phyloP scores from a whole-genome alignment of 2,329 filamentous ascomycete genomes.

The Colletotrichum lupini region DNA sequence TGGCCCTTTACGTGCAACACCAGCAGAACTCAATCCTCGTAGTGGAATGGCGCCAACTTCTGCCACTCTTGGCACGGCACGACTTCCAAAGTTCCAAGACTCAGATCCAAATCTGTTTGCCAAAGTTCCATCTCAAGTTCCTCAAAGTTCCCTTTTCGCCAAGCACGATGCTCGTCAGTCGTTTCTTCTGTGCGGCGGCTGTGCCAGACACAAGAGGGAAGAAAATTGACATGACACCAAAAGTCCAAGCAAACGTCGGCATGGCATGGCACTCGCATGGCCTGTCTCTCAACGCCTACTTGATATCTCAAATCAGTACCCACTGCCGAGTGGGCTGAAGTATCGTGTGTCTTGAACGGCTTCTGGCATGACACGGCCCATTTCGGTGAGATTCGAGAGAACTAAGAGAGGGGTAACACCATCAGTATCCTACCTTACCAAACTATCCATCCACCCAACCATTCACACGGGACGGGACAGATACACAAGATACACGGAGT shows the following conservation, averaged over 20 bases:
- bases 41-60: neutral
- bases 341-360: neutral
- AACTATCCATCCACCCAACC: neutral
- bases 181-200: neutral
- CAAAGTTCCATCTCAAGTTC: neutral
- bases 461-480: neutral
- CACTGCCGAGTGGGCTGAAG: neutral
- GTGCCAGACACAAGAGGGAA: neutral
- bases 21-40: constrained; percentile 25
- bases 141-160: neutral
- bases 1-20: constrained; percentile 1
- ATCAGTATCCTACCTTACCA: neutral
- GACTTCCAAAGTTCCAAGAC: neutral
- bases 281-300: neutral
- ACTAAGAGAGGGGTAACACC: neutral
- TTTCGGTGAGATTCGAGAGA: neutral
- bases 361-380: neutral
- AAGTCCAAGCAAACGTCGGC: neutral
- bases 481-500: neutral
- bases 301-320: neutral
- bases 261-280: neutral
- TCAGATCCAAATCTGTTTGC: neutral
- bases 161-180: neutral
- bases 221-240: neutral
- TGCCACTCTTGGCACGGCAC: neutral